phyloP scores from a whole-genome alignment of 306 rosid genomes.

The Lathyrus aphaca region DNA sequence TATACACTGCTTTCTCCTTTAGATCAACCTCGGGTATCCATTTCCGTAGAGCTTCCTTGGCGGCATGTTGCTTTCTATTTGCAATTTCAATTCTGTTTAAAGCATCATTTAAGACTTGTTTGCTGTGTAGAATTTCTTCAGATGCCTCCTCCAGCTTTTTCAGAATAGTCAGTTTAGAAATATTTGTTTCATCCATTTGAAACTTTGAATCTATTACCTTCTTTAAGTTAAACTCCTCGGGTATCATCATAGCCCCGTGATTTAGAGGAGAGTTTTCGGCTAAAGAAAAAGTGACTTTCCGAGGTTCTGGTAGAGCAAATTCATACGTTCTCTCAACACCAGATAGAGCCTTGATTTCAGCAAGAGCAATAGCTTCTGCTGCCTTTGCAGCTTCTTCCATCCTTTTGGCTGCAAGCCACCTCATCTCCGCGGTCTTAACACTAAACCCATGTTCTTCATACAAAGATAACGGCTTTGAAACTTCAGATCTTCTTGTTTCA shows the following conservation, averaged over 20 bases:
- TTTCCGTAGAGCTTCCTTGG: constrained; percentile 68
- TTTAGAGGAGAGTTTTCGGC: constrained; percentile 47
- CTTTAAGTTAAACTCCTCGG: constrained; percentile 54
- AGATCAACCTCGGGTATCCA: constrained; percentile 62
- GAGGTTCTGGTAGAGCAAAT: constrained; percentile 62
- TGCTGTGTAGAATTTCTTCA: constrained; percentile 71
- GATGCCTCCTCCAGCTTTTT: constrained; percentile 81
- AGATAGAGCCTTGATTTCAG: constrained; percentile 77
- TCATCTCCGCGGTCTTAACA: constrained; percentile 82
- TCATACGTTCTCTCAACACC: constrained; percentile 46
- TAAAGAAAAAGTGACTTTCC: constrained; percentile 56
- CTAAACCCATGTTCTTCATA: constrained; percentile 45
- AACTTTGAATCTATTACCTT: constrained; percentile 58
- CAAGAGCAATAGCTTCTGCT: constrained; percentile 92
- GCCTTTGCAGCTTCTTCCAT: constrained; percentile 99
- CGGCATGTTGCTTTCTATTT: constrained; percentile 70
- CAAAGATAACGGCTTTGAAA: constrained; percentile 42
- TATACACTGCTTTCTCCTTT: constrained; percentile 49
- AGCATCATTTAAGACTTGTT: constrained; percentile 77
- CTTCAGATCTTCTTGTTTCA: constrained; percentile 47
- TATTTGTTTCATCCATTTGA: constrained; percentile 53
- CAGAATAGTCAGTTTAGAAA: constrained; percentile 60
- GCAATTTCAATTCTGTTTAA: constrained; percentile 78
- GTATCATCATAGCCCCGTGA: constrained; percentile 45
- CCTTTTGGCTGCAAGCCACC: constrained; percentile 87